phyloP scores from a whole-genome alignment of 1,139 yeast species.

The Diutina mesorugosa region DNA sequence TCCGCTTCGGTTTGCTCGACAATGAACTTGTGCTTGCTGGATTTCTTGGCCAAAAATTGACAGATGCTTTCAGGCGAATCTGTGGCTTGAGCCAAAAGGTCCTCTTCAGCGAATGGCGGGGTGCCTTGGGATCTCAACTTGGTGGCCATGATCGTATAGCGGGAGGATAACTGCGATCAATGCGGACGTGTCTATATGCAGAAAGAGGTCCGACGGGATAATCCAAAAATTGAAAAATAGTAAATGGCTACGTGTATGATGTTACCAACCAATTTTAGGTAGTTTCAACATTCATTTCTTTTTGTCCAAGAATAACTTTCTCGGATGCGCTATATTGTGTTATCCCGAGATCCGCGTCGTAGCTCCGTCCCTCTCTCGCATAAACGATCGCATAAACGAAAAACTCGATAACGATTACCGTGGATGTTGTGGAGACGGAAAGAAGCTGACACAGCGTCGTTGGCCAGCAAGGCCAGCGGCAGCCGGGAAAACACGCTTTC shows the following conservation, averaged over 20 bases:
- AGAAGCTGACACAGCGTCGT: background rate
- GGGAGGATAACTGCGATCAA: constrained; percentile 4
- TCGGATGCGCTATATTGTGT: constrained; percentile 3
- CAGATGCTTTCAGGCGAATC: background rate
- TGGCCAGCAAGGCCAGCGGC: background rate
- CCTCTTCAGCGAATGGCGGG: background rate
- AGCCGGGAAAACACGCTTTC: constrained; percentile 3
- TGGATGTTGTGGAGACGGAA: background rate
- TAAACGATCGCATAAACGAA: background rate
- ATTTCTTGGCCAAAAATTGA: constrained; percentile 3
- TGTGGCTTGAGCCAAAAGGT: background rate
- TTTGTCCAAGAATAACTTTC: background rate
- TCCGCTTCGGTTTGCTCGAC: constrained; percentile 7
- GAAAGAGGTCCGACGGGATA: background rate
- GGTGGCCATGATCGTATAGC: background rate
- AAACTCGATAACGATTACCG: background rate
- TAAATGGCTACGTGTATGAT: too few relatives aligned
- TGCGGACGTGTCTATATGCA: background rate
- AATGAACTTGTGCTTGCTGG: constrained; percentile 8
- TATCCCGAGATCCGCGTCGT: constrained; percentile 2
- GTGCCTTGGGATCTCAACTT: background rate
- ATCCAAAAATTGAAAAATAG: background rate
- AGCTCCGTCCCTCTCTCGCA: background rate
- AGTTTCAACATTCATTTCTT: too few relatives aligned
- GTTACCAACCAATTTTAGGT: too few relatives aligned